phyloP scores from a whole-genome alignment of 2,329 filamentous ascomycete species.

The Exophiala mesophila region DNA sequence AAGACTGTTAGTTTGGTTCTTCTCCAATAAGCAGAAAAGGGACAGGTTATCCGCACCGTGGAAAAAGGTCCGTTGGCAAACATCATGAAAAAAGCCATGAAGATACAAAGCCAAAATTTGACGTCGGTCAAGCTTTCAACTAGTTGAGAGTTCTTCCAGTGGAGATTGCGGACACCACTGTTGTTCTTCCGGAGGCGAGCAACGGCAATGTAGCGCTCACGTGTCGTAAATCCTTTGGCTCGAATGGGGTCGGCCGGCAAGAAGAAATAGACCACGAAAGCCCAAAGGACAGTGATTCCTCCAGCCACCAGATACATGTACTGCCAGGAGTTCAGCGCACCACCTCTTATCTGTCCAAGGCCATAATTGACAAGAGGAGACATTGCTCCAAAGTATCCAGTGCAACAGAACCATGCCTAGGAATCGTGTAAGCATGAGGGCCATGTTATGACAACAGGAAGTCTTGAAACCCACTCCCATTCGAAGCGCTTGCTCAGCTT shows the following conservation, averaged over 20 bases:
- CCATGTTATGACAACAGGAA: too few species aligned
- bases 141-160: constrained; percentile 56
- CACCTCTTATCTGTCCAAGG: too few species aligned
- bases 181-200: constrained; percentile 48
- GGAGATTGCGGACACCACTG: constrained; percentile 52
- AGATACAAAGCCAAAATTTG: constrained; percentile 58
- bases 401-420: too few species aligned
- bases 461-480: too few species aligned
- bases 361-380: too few species aligned
- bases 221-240: constrained; percentile 39
- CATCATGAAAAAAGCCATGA: constrained; percentile 65
- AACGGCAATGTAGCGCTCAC: constrained; percentile 46
- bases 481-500: not conserved
- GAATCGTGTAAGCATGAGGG: too few species aligned
- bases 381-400: too few species aligned
- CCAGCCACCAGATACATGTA: constrained; percentile 42
- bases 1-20: too few species aligned
- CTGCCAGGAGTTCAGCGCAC: too few species aligned
- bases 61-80: constrained; percentile 66
- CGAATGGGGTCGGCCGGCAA: constrained; percentile 47
- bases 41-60: too few species aligned
- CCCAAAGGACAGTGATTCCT: constrained; percentile 27
- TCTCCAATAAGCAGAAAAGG: too few species aligned
- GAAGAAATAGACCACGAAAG: constrained; percentile 29
- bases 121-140: constrained; percentile 54